Evolutionary conservation across 768 basidiomycete species (phyloP), one percentile per base, ranked within the genome.

Genomic region (Lanmaoa rubissima): DNA sequence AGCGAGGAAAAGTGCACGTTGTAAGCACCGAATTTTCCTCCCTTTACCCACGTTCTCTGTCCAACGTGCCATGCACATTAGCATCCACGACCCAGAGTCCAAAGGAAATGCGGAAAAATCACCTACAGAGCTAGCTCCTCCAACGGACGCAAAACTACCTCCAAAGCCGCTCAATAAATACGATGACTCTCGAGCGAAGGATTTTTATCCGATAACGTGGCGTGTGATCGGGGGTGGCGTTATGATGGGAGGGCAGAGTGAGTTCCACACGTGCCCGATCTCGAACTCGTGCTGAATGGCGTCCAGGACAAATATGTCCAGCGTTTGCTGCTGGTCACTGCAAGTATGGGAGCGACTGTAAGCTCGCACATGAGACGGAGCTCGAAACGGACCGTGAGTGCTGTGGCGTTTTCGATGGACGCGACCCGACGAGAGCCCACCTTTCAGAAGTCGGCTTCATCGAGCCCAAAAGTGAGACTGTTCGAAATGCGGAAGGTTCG

Each of bases 161-260:
- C 41, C 66, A 32, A 69, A 70, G 31, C 74, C 73, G 14, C 53
- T 59, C 32, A 39, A 58, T 39, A 63, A 51, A 11, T 66, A 71
- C 35, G 77, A 78, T 42, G 75, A 76, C 34, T 73, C 67, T 58
- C 70, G 64, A 41, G 69, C 75, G 63, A 83, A 73, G 59, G 78
- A 79, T 55, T 86, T 75, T 67, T 85, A 82, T 61, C 87, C 87
- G 28, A 77, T 90, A 45, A 78, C 80, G 5, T 90, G 88, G 88
- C 79, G 88, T 42, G 87, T 90, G 13, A 86, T 90, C 49, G 87
- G 88, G 0, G 88, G 88, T 14, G 88, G 88, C 4, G 88, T 90
- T n/a, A 77, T 81, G 70, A 78, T 90, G 77, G 80, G 78, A 57
- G 82, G 70, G 14, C 57, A 64, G 13, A 55, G 70, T 72, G 57